Percentiles rank a stretch among this genome's conserved stretches.
phyloP scores from a whole-genome alignment of 257 asterid genomes.

The Gynochthodes officinalis region DNA sequence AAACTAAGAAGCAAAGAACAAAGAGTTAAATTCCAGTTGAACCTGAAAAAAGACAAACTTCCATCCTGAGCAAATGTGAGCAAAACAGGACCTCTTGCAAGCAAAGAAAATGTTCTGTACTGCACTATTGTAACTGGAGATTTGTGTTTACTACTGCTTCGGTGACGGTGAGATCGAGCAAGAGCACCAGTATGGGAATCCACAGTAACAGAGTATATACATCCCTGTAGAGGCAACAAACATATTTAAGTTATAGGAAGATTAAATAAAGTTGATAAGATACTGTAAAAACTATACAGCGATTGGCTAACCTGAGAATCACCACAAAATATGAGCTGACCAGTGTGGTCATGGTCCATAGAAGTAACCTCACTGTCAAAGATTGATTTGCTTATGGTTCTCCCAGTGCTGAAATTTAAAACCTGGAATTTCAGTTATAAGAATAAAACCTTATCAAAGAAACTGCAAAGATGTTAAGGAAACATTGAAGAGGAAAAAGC shows the following conservation, averaged over 20 bases:
- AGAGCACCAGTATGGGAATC: conserved; percentile 72
- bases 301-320: conserved; percentile 69
- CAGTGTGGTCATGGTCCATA: conserved; percentile 97
- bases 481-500: background rate
- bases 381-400: conserved; percentile 57
- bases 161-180: conserved; percentile 78
- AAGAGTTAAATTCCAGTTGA: conserved; percentile 15
- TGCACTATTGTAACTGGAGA: conserved; percentile 84
- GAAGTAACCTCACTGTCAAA: conserved; percentile 91
- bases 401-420: conserved; percentile 94
- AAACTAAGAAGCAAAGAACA: conserved; percentile 12
- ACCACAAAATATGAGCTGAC: conserved; percentile 93
- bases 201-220: conserved; percentile 71
- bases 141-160: conserved; percentile 61
- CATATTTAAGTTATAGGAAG: conserved; percentile 18
- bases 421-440: conserved; percentile 52
- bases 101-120: conserved; percentile 84
- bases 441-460: conserved; percentile 24
- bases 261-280: conserved; percentile 13
- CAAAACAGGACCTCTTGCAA: conserved; percentile 92
- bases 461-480: conserved; percentile 6
- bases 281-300: conserved; percentile 10
- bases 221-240: conserved; percentile 60
- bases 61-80: conserved; percentile 82
- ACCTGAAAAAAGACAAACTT: conserved; percentile 94